Percentiles rank a stretch among this genome's conserved stretches.
These are phyloP conservation scores for Bathelium albidoporum DNA, from an alignment of 495 filamentous ascomycete species.

Conservation along the genomic window DNA sequence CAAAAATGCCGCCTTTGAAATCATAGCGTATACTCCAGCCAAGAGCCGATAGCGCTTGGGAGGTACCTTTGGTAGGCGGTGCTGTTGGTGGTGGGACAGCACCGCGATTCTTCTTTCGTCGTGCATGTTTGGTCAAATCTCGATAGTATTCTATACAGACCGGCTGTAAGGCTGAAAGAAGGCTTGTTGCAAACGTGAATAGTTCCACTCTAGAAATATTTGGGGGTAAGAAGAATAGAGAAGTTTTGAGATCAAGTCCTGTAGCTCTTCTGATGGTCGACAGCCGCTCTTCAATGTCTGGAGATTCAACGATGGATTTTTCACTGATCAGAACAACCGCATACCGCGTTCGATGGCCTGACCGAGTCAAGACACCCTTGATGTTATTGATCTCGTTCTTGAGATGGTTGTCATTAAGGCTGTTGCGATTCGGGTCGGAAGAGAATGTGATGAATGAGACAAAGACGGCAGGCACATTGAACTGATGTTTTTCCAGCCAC, in stretches of 20 bases:
- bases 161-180: conserved; percentile 51
- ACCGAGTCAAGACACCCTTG: conserved; percentile 52
- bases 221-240: conserved; percentile 64
- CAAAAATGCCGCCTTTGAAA: conserved; percentile 80
- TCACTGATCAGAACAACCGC: conserved; percentile 71
- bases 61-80: conserved; percentile 72
- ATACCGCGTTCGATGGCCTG: conserved; percentile 62
- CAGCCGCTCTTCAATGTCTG: conserved; percentile 65
- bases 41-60: conserved; percentile 67
- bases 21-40: conserved; percentile 90
- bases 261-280: conserved; percentile 65
- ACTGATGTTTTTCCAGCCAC: conserved; percentile 81
- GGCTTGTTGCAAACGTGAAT: conserved; percentile 51
- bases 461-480: conserved; percentile 66
- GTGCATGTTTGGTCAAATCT: conserved; percentile 76
- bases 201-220: conserved; percentile 51
- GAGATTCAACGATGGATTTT: conserved; percentile 45
- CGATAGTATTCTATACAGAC: conserved; percentile 72
- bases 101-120: conserved; percentile 70
- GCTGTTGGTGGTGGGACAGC: conserved; percentile 68
- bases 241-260: conserved; percentile 63
- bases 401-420: conserved; percentile 70
- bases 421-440: conserved; percentile 58
- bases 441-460: conserved; percentile 64
- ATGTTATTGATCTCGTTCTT: conserved; percentile 77